phyloP scores from a whole-genome alignment of 2,329 filamentous ascomycete genomes.

The Fusarium verticillioides region DNA sequence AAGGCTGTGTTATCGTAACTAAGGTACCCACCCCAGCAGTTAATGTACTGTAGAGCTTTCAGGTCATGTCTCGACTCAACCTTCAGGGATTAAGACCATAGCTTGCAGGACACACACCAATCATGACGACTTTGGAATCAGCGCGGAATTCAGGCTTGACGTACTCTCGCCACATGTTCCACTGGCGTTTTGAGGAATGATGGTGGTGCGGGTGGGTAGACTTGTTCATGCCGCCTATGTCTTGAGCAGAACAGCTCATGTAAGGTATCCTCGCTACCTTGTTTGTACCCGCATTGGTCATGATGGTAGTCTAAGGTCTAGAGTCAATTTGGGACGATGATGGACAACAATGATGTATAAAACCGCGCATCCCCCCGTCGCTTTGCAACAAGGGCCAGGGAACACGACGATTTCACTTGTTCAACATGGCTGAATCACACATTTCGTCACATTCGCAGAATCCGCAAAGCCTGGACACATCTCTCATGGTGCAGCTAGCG shows the following conservation, averaged over 20 bases:
- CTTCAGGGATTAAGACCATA: background rate
- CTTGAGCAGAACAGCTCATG: slow-evolving; percentile 3
- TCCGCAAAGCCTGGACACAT: slow-evolving; percentile 41
- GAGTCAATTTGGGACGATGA: slow-evolving; percentile 5
- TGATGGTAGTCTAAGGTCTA: slow-evolving; percentile 3
- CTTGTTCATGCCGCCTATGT: slow-evolving; percentile 2
- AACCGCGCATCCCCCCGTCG: slow-evolving; percentile 16
- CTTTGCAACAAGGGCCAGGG: background rate
- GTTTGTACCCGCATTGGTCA: slow-evolving; percentile 14
- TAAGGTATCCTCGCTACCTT: background rate
- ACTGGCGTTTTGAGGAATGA: slow-evolving; percentile 7
- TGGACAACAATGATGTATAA: slow-evolving; percentile 16
- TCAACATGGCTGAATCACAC: slow-evolving; percentile 41
- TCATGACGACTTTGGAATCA: background rate
- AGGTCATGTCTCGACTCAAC: background rate
- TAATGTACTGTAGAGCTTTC: background rate
- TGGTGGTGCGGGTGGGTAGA: slow-evolving; percentile 15
- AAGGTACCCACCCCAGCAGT: background rate
- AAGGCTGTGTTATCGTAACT: slow-evolving; percentile 1
- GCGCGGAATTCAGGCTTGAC: background rate
- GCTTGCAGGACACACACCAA: slow-evolving; percentile 6
- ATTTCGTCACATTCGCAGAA: slow-evolving; percentile 51
- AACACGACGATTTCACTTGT: background rate
- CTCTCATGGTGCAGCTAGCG: slow-evolving; percentile 58
- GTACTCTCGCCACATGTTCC: slow-evolving; percentile 14